Percentiles rank a stretch among this genome's conserved stretches.
Conservation (phyloP, 2,329 filamentous ascomycete species). For the Hymenoscyphus fraxineus region DNA sequence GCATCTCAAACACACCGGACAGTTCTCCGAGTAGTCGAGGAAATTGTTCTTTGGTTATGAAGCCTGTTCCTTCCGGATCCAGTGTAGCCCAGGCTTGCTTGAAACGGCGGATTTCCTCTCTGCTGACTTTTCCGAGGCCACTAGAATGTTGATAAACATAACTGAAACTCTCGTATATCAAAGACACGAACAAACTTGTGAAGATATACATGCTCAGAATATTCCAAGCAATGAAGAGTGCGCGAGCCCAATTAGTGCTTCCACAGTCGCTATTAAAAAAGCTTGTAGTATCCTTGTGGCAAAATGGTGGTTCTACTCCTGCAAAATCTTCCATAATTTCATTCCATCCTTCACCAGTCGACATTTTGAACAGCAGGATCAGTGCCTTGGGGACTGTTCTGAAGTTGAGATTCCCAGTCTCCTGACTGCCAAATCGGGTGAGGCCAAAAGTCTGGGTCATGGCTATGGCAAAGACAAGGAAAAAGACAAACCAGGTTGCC, state of each 20-base stretch:
- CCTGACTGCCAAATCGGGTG: conserved; percentile 75
- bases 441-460: conserved; percentile 94
- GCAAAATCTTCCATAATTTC: conserved; percentile 95
- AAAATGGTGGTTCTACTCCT: conserved; percentile 72
- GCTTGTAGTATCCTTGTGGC: conserved; percentile 58
- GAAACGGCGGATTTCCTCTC: conserved; percentile 92
- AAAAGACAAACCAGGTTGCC: conserved; percentile 96
- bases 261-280: conserved; percentile 93
- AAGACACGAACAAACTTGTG: conserved; percentile 93
- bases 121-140: conserved; percentile 82
- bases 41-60: conserved; percentile 85
- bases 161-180: conserved; percentile 99
- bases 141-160: conserved; percentile 98
- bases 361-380: conserved; percentile 89
- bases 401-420: conserved; percentile 81
- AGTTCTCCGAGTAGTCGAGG: conserved; percentile 86
- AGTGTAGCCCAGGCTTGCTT: conserved; percentile 98
- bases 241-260: conserved; percentile 80
- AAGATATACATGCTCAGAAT: conserved; percentile 99
- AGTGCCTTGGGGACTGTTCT: conserved; percentile 90
- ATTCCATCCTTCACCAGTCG: conserved; percentile 95
- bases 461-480: conserved; percentile 93
- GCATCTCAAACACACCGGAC: conserved; percentile 94
- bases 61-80: conserved; percentile 87
- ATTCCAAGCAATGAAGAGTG: conserved; percentile 94